These are phyloP conservation scores for Cerrena zonata DNA, from an alignment of 1,284 basidiomycete genomes.

Conservation along the genomic window DNA sequence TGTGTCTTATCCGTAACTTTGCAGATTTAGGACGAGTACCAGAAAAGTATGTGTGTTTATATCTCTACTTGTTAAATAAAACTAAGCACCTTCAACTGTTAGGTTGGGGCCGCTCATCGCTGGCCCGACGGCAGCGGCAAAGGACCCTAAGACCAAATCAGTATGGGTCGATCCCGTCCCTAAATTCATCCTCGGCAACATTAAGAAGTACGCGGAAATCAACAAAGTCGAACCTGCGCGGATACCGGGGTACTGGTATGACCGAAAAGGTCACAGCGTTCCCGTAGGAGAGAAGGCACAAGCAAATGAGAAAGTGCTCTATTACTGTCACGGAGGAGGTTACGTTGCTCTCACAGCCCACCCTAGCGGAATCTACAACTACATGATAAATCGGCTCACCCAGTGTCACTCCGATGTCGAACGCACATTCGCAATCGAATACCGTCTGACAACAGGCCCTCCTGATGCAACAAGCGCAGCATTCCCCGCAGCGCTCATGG, in stretches of 20 bases:
- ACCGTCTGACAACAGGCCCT: constrained; percentile 24
- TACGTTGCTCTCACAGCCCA: constrained; percentile 29
- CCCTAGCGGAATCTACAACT: constrained; percentile 32
- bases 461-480: constrained; percentile 25
- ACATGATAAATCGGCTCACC: constrained; percentile 17
- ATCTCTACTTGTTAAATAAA: too few species aligned
- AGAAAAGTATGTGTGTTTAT: constrained; percentile 8
- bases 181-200: constrained; percentile 41
- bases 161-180: constrained; percentile 48
- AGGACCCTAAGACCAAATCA: constrained; percentile 29
- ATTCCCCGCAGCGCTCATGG: constrained; percentile 45
- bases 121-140: too few species aligned
- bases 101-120: too few species aligned
- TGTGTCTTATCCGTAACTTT: constrained; percentile 29
- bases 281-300: constrained; percentile 29
- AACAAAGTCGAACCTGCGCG: constrained; percentile 36
- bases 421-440: constrained; percentile 30
- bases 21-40: constrained; percentile 4
- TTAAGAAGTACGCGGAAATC: constrained; percentile 38
- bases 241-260: constrained; percentile 56
- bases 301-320: constrained; percentile 47
- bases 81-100: too few species aligned
- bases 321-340: constrained; percentile 43
- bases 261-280: constrained; percentile 34
- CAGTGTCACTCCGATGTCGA: constrained; percentile 18